Percentiles rank a stretch among this genome's conserved stretches.
Conservation (phyloP, 108 stramenopile genomes). For the Stephanodiscus minutulus region DNA sequence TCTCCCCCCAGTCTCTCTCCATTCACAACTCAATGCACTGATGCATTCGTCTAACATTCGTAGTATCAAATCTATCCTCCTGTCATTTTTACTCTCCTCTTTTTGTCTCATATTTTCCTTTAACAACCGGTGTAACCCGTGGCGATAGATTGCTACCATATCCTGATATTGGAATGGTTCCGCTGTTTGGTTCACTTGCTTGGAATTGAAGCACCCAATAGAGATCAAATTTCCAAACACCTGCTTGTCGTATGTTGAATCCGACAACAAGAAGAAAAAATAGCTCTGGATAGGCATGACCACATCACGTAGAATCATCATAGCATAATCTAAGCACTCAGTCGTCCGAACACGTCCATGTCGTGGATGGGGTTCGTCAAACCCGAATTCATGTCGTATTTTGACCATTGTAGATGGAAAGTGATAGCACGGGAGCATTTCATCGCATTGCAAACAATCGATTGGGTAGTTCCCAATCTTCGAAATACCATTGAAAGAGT, state of each 20-base stretch:
- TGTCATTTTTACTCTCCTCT: slow-evolving; percentile 6
- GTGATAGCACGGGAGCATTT: slow-evolving; percentile 16
- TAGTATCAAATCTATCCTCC: slow-evolving; percentile 16
- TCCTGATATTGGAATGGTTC: slow-evolving; percentile 44
- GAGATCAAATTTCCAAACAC: neutral
- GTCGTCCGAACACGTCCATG: slow-evolving; percentile 78
- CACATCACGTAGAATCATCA: slow-evolving; percentile 56
- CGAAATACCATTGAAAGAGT: slow-evolving; percentile 1
- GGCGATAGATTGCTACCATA: slow-evolving; percentile 29
- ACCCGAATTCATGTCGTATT: slow-evolving; percentile 79
- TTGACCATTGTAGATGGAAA: slow-evolving; percentile 69
- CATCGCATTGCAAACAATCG: neutral
- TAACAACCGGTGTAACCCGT: slow-evolving; percentile 21
- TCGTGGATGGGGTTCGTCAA: slow-evolving; percentile 87
- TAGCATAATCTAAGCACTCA: slow-evolving; percentile 64
- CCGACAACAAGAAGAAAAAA: slow-evolving; percentile 19
- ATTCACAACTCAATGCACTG: slow-evolving; percentile 28
- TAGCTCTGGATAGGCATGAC: slow-evolving; percentile 66
- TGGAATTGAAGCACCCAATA: slow-evolving; percentile 5
- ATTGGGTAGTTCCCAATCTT: neutral
- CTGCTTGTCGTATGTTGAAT: neutral
- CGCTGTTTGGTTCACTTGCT: neutral
- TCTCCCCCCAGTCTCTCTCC: slow-evolving; percentile 6
- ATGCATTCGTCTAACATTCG: slow-evolving; percentile 21
- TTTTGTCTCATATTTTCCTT: neutral